Percentiles rank a stretch among this genome's conserved stretches.
phyloP scores from a whole-genome alignment of 2,329 filamentous ascomycete genomes.

The Diaporthe eres region DNA sequence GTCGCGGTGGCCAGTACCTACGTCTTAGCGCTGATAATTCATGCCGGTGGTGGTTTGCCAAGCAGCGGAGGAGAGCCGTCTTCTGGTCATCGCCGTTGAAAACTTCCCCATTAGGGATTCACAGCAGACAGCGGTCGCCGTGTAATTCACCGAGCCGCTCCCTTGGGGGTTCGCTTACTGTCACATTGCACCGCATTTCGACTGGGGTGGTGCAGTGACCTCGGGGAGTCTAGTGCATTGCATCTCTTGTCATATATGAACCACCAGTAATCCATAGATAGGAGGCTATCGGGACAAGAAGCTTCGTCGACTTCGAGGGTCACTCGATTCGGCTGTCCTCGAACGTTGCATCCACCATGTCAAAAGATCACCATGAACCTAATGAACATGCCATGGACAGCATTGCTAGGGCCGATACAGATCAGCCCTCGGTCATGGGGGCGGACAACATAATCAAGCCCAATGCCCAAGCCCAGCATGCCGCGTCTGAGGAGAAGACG shows the following conservation, averaged over 20 bases:
- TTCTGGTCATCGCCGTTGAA: background rate
- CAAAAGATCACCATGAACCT: background rate
- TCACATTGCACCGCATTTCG: slow-evolving; percentile 5
- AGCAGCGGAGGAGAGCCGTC: slow-evolving; percentile 5
- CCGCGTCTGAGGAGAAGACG: slow-evolving; percentile 65
- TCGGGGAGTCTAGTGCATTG: background rate
- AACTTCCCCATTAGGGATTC: background rate
- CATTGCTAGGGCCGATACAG: background rate
- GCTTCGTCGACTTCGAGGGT: background rate
- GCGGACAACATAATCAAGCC: slow-evolving; percentile 14
- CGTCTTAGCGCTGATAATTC: slow-evolving; percentile 6
- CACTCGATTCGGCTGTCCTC: background rate
- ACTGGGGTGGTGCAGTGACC: background rate
- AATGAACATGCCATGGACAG: background rate
- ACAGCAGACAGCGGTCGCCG: background rate
- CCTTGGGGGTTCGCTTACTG: slow-evolving; percentile 5
- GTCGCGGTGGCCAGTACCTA: background rate
- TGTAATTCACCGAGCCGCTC: slow-evolving; percentile 6
- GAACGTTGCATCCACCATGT: background rate
- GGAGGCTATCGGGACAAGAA: background rate
- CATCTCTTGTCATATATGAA: background rate
- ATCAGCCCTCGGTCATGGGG: background rate
- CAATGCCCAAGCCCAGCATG: background rate
- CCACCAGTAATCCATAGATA: background rate
- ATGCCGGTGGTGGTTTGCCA: slow-evolving; percentile 16